A percentile compares a stretch with the other conserved stretches of the same genome.
Conservation (phyloP, 2,329 filamentous ascomycete genomes). For the Blastomyces gilchristii region DNA sequence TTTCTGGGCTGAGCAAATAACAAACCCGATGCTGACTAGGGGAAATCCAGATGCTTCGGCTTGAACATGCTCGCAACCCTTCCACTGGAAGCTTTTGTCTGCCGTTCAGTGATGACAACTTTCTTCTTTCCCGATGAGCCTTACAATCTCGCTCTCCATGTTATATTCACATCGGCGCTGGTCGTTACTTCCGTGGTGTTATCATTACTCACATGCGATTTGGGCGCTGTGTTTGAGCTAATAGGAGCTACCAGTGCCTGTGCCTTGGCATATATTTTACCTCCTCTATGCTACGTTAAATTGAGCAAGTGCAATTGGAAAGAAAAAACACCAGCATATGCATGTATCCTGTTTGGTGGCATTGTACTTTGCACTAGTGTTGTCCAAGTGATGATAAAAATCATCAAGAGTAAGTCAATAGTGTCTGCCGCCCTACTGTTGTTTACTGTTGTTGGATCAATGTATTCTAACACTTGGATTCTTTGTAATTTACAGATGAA, state of each 20-base stretch:
- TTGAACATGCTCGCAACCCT: slow-evolving; percentile 98
- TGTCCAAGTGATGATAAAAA: slow-evolving; percentile 60
- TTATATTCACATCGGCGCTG: slow-evolving; percentile 74
- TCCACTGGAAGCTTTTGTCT: slow-evolving; percentile 94
- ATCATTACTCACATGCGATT: slow-evolving; percentile 78
- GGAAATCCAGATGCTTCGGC: slow-evolving; percentile 60
- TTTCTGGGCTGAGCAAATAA: neutral
- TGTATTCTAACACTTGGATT: slow-evolving; percentile 4
- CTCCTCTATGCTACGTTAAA: slow-evolving; percentile 91
- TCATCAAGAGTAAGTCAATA: slow-evolving; percentile 38
- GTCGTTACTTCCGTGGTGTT: slow-evolving; percentile 69
- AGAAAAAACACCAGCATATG: slow-evolving; percentile 59
- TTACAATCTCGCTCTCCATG: slow-evolving; percentile 72
- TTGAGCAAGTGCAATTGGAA: slow-evolving; percentile 67
- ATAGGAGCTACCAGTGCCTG: slow-evolving; percentile 93
- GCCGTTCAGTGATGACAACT: slow-evolving; percentile 88
- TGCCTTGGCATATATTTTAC: slow-evolving; percentile 87
- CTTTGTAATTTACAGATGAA: slow-evolving; percentile 22
- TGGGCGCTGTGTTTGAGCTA: slow-evolving; percentile 89
- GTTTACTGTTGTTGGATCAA: neutral
- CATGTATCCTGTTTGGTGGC: slow-evolving; percentile 67
- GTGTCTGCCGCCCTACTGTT: slow-evolving; percentile 12
- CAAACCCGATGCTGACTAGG: slow-evolving; percentile 16
- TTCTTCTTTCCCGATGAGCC: slow-evolving; percentile 65
- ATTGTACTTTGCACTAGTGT: slow-evolving; percentile 73